Evolutionary conservation across 2,329 filamentous ascomycete genomes (phyloP).

Genomic region (Penicillium psychrosexuale): DNA sequence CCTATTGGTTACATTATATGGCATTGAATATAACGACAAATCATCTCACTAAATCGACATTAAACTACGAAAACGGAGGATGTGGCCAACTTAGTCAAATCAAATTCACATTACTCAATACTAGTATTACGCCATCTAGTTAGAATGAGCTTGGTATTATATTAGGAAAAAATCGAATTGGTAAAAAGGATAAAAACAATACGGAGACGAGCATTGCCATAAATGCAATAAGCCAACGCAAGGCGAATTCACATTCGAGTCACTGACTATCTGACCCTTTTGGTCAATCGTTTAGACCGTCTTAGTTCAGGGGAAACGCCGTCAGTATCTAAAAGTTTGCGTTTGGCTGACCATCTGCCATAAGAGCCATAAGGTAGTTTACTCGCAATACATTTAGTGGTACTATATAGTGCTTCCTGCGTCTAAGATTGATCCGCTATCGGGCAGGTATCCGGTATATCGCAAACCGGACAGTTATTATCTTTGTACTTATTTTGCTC

Average conservation of each 20-base stretch:
- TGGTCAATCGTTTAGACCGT: not conserved
- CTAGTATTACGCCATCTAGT: too few species aligned
- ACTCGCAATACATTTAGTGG: not conserved
- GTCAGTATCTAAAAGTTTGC: not conserved
- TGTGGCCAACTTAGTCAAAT: too few species aligned
- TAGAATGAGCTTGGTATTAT: too few species aligned
- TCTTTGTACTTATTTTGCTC: not conserved
- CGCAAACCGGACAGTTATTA: not conserved
- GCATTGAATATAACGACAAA: too few species aligned
- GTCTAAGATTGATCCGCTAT: not conserved
- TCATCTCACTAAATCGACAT: too few species aligned
- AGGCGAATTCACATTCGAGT: not conserved
- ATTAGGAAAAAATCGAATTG: too few species aligned
- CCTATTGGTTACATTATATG: too few species aligned
- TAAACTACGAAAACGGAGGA: too few species aligned
- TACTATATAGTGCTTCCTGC: not conserved
- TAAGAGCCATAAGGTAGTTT: not conserved
- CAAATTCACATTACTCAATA: too few species aligned
- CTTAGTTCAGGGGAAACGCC: not conserved
- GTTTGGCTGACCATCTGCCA: not conserved
- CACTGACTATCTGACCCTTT: not conserved
- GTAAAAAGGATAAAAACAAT: too few species aligned
- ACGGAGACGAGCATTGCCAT: too few species aligned
- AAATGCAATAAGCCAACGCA: not conserved
- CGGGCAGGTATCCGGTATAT: not conserved